Evolutionary conservation across 441 rosid species (phyloP).

Genomic region (Adansonia gregorii): DNA sequence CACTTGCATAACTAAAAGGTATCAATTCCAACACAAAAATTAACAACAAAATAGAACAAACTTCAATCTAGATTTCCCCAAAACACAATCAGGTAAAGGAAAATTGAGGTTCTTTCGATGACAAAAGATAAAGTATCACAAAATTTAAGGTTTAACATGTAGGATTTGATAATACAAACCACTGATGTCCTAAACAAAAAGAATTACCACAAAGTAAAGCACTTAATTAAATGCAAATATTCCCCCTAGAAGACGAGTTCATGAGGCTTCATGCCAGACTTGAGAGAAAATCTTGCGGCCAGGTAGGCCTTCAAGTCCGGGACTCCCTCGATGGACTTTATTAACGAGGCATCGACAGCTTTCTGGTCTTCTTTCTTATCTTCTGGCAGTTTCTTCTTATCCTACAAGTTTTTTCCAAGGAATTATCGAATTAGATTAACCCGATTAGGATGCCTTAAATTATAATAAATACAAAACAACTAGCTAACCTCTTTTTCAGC

Average conservation of each 20-base stretch:
- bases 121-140: neutral
- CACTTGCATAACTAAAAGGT: neutral
- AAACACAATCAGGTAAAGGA: neutral
- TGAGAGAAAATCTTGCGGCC: neutral
- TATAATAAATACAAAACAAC: neutral
- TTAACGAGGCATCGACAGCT: constrained; percentile 35
- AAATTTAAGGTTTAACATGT: neutral
- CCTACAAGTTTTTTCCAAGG: constrained; percentile 27
- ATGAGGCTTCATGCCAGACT: constrained; percentile 5
- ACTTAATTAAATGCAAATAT: neutral
- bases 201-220: neutral
- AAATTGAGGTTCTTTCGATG: neutral
- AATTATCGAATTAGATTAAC: neutral
- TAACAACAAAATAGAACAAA: neutral
- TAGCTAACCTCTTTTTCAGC: constrained; percentile 40
- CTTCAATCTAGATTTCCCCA: neutral
- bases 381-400: constrained; percentile 44
- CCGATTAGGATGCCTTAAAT: neutral
- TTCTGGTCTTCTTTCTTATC: constrained; percentile 38
- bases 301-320: constrained; percentile 10
- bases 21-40: no score
- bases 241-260: constrained; percentile 1
- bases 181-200: neutral
- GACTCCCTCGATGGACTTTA: constrained; percentile 22
- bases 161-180: neutral